Percentiles rank a stretch among this genome's conserved stretches.
These are phyloP conservation scores for Bolboschoenus planiculmis DNA, from an alignment of 176 grass and related monocot species.

Conservation along the genomic window DNA sequence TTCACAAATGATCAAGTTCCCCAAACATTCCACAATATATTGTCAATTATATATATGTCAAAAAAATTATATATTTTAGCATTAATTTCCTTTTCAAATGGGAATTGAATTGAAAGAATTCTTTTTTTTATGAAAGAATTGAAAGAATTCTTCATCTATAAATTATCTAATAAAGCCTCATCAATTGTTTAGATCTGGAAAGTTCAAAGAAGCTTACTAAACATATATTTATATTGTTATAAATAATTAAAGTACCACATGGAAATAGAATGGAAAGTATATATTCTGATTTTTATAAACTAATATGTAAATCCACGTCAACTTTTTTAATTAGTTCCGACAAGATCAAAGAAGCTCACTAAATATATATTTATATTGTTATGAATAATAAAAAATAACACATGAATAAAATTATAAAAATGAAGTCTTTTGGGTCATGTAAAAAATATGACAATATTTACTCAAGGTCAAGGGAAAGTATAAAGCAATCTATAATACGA, in stretches of 20 bases:
- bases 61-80: background rate
- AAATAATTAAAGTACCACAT: background rate
- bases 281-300: background rate
- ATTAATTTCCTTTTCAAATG: background rate
- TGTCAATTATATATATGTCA: background rate
- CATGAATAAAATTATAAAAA: background rate
- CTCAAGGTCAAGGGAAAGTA: background rate
- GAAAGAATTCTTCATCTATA: fast-evolving
- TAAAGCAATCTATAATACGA: too few species aligned
- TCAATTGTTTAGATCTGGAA: background rate
- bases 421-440: background rate
- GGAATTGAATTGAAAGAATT: background rate
- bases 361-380: background rate
- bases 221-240: background rate
- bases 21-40: background rate
- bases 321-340: background rate
- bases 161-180: background rate
- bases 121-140: too few species aligned
- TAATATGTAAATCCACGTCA: background rate
- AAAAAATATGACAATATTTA: background rate
- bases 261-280: background rate
- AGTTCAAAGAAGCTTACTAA: background rate
- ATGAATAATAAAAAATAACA: background rate
- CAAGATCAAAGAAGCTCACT: background rate
- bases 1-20: background rate